Conservation (phyloP, 2,329 filamentous ascomycete genomes). For the Scedosporium boydii region DNA sequence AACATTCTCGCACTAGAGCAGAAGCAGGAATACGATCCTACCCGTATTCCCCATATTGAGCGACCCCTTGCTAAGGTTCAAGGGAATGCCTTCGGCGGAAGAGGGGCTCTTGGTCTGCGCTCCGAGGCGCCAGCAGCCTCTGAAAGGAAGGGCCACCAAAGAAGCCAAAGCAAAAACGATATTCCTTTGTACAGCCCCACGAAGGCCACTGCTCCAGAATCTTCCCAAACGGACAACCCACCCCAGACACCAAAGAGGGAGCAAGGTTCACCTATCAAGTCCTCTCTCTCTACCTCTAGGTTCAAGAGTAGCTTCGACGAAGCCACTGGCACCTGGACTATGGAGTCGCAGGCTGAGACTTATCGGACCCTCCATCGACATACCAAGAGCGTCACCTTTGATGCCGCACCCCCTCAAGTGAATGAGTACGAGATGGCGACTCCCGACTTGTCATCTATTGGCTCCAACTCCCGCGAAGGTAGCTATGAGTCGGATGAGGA, state of each 20-base stretch:
- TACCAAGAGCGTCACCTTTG: conserved; percentile 95
- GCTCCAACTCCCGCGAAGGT: conserved; percentile 81
- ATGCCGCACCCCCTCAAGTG: conserved; percentile 83
- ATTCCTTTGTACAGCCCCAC: conserved; percentile 49
- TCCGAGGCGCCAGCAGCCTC: conserved; percentile 29
- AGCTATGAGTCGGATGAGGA: conserved; percentile 83
- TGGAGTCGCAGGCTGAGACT: conserved; percentile 51
- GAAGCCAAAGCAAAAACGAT: conserved; percentile 50
- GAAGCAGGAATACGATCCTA: conserved; percentile 85
- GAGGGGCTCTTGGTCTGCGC: conserved; percentile 42
- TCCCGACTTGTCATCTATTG: conserved; percentile 86
- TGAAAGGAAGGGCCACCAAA: conserved; percentile 32
- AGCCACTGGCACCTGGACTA: conserved; percentile 58
- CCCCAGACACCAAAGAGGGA: conserved; percentile 55
- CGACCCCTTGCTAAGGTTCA: conserved; percentile 71
- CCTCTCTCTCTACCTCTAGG: conserved; percentile 63
- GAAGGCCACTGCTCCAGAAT: background rate
- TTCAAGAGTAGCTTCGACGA: conserved; percentile 62
- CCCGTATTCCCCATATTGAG: conserved; percentile 67
- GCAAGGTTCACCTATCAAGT: conserved; percentile 75
- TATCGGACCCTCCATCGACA: conserved; percentile 68
- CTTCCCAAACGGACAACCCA: conserved; percentile 12
- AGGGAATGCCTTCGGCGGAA: conserved; percentile 58
- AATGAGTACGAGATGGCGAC: conserved; percentile 99
- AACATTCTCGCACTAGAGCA: conserved; percentile 91